Conservation (phyloP, 306 rosid genomes). For the Cercis canadensis region DNA sequence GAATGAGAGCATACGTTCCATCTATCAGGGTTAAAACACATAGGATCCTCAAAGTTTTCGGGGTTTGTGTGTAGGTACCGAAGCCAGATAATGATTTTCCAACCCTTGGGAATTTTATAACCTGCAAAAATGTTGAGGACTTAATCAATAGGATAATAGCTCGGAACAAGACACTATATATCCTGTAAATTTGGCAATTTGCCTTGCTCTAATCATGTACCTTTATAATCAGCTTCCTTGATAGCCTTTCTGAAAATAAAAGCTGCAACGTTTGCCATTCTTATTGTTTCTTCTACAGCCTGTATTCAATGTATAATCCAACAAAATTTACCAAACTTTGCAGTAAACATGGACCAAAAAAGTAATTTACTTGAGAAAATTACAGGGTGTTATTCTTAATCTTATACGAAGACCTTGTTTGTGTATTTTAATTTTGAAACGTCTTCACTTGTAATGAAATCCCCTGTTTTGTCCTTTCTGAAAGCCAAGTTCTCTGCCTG, state of each 20-base stretch:
- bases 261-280: conserved; percentile 47
- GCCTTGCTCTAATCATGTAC: no score
- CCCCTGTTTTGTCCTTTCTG: conserved; percentile 20
- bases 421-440: conserved; percentile 46
- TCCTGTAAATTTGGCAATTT: no score
- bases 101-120: conserved; percentile 43
- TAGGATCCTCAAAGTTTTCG: conserved; percentile 34
- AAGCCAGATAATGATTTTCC: conserved; percentile 37
- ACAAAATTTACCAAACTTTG: neutral
- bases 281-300: conserved; percentile 52
- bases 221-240: conserved; percentile 48
- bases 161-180: no score
- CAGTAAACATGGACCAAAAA: neutral
- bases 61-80: conserved; percentile 33
- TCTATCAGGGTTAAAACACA: conserved; percentile 40
- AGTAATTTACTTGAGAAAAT: neutral
- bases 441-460: conserved; percentile 46
- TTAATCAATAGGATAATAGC: neutral
- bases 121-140: conserved; percentile 22
- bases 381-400: neutral
- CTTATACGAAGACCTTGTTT: conserved; percentile 43
- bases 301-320: neutral
- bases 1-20: conserved; percentile 26
- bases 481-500: conserved; percentile 53
- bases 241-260: conserved; percentile 23